Evolutionary conservation across 306 rosid species (phyloP).

Genomic region (Hippophae rhamnoides): DNA sequence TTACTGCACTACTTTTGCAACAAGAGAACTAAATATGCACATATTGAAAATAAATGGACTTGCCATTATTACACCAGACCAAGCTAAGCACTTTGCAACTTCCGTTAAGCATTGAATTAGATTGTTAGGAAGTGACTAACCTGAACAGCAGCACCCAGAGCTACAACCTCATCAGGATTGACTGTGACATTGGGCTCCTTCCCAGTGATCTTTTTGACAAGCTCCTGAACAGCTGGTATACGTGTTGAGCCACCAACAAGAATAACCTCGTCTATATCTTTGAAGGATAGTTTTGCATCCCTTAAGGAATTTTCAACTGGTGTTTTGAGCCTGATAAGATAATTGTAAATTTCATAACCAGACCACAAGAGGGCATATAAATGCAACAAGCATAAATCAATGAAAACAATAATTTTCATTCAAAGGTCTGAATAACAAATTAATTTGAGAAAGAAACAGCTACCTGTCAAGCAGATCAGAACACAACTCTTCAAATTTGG

Average conservation of each 20-base stretch:
- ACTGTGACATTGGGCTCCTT: constrained; percentile 90
- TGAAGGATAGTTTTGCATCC: constrained; percentile 85
- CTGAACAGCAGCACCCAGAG: constrained; percentile 96
- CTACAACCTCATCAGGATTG: constrained; percentile 95
- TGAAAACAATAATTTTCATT: not conserved
- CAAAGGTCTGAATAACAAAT: not conserved
- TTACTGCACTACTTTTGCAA: too few species aligned
- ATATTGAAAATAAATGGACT: too few species aligned
- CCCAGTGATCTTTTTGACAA: constrained; percentile 75
- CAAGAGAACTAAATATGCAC: too few species aligned
- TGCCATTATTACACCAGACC: too few species aligned
- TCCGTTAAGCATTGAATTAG: not conserved
- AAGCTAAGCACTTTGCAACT: not conserved
- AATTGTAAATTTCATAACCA: constrained; percentile 1
- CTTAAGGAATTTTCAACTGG: constrained; percentile 90
- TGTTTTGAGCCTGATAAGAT: constrained; percentile 49
- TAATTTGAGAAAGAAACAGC: not conserved
- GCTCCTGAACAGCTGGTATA: constrained; percentile 87
- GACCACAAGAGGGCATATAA: not conserved
- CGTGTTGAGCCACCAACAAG: constrained; percentile 97
- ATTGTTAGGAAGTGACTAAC: constrained; percentile 18
- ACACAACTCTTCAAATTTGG: constrained; percentile 82
- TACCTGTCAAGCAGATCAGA: constrained; percentile 96
- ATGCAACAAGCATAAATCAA: not conserved
- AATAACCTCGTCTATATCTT: constrained; percentile 81